These are phyloP conservation scores for Haberlea rhodopensis DNA, from an alignment of 257 asterid species.

Conservation along the genomic window DNA sequence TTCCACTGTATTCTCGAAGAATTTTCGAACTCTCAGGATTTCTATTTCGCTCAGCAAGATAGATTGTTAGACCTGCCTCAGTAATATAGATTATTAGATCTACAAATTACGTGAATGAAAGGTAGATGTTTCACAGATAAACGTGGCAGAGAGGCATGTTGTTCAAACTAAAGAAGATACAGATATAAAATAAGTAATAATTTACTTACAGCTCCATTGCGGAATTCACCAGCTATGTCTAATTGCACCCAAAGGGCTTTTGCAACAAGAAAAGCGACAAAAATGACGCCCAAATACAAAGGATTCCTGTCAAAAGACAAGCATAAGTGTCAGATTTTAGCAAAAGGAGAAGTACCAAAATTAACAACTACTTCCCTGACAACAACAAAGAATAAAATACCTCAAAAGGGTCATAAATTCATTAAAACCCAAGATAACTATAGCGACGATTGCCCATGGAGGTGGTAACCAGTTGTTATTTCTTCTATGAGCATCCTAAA, in stretches of 20 bases:
- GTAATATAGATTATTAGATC: neutral
- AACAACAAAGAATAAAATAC: conserved; percentile 30
- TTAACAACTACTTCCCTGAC: neutral
- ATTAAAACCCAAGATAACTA: conserved; percentile 71
- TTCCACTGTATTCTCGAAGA: conserved; percentile 1
- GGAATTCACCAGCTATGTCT: conserved; percentile 69
- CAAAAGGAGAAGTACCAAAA: neutral
- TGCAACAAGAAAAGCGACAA: conserved; percentile 49
- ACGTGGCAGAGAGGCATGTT: conserved; percentile 11
- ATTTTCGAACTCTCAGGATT: too few species aligned
- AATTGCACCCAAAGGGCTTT: conserved; percentile 93
- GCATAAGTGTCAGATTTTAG: conserved; percentile 10
- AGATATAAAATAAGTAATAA: neutral
- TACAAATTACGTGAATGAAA: conserved; percentile 1
- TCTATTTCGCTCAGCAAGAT: too few species aligned
- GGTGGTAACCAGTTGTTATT: conserved; percentile 85
- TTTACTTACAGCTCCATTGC: conserved; percentile 67
- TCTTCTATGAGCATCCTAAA: conserved; percentile 78
- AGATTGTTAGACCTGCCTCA: too few species aligned
- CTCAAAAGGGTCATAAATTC: conserved; percentile 90
- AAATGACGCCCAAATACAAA: conserved; percentile 61
- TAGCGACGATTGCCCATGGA: conserved; percentile 77
- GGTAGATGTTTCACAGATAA: conserved; percentile 6
- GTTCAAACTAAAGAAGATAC: conserved; percentile 5
- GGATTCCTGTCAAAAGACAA: conserved; percentile 60